Evolutionary conservation across 352 stramenopile genomes (phyloP), one percentile per base, ranked within the genome.

Genomic region (Globisporangium uncinulatum): DNA sequence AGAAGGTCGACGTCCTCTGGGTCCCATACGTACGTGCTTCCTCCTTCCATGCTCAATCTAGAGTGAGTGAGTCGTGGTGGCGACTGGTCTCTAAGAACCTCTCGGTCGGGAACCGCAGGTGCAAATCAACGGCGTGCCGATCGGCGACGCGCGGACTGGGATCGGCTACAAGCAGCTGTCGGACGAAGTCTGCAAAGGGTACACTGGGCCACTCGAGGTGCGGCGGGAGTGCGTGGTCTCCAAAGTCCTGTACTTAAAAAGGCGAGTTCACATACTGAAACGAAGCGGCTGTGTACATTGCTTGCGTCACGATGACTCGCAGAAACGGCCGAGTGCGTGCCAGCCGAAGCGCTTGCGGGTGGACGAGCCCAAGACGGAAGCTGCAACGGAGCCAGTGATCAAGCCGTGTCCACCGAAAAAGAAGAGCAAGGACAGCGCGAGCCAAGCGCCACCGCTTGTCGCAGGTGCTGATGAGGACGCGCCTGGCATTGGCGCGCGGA

Each of bases 401-500:
- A 88, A 88, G 49, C 81, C 81, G 1, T 92, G 81, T 52, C 71
- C 75, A 43, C 74, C 77, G 5, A 89, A 89, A 74, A 85, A 86
- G 49, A 72, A 84, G 17, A n/a, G n/a, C n/a, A 62, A 51, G 17
- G 73, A 73, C 58, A 54, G 61, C 49, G 57, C 54, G 0, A 51
- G 31, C 56, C 43, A 36, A 20, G 41, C 32, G 0, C 21, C 55
- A n/a, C 39, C 37, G 1, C 32, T 31, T n/a, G 39, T 34, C n/a
- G n/a, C n/a, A n/a, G n/a, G n/a, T 8, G 45, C 66, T 15, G 73
- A 87, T 52, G 67, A 88, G 44, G 79, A 89, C 51, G 63, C 76
- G 9, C 81, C 81, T n/a, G 74, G 81, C 3, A 87, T 83, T 43
- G 81, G 74, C 20, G 78, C 79, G 29, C 77, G 72, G 31, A 55